These are phyloP conservation scores for Ceratocystis papillata DNA, from an alignment of 2,329 filamentous ascomycete species.

Conservation along the genomic window DNA sequence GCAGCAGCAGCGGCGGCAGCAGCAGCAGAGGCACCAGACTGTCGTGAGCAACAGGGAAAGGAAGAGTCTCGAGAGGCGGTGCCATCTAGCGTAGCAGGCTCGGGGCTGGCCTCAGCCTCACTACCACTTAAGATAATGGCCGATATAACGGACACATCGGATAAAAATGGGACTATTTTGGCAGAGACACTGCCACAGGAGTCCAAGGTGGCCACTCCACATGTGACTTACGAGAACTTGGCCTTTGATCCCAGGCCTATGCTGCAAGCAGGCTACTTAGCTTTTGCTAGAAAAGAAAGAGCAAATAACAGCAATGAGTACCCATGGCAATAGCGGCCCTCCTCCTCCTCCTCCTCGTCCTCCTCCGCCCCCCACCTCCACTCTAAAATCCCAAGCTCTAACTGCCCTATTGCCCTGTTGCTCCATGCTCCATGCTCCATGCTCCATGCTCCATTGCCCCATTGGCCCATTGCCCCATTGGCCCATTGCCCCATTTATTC, in stretches of 20 bases:
- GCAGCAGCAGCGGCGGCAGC: neutral
- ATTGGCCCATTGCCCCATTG: too few species aligned
- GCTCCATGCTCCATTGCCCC: neutral
- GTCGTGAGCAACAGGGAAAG: neutral
- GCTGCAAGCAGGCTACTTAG: slow-evolving; percentile 34
- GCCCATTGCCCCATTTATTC: neutral
- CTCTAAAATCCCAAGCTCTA: neutral
- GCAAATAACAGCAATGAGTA: too few species aligned
- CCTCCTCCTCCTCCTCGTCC: too few species aligned
- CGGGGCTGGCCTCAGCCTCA: slow-evolving; percentile 4
- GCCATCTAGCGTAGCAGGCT: neutral
- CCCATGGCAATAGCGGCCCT: too few species aligned
- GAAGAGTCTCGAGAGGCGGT: neutral
- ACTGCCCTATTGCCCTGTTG: too few species aligned
- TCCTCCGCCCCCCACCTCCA: neutral
- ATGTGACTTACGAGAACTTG: slow-evolving; percentile 33
- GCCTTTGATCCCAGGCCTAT: slow-evolving; percentile 35
- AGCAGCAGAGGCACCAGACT: neutral
- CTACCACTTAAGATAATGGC: slow-evolving; percentile 9
- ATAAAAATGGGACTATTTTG: slow-evolving; percentile 28
- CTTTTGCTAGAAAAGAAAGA: slow-evolving; percentile 22
- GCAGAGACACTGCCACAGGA: slow-evolving; percentile 26
- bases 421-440: too few species aligned
- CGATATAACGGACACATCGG: slow-evolving; percentile 3
- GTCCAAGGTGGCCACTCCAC: slow-evolving; percentile 27